Percentiles rank a stretch among this genome's conserved stretches.
Evolutionary conservation across 257 asterid genomes (phyloP).

Genomic region (Nemophila menziesii): DNA sequence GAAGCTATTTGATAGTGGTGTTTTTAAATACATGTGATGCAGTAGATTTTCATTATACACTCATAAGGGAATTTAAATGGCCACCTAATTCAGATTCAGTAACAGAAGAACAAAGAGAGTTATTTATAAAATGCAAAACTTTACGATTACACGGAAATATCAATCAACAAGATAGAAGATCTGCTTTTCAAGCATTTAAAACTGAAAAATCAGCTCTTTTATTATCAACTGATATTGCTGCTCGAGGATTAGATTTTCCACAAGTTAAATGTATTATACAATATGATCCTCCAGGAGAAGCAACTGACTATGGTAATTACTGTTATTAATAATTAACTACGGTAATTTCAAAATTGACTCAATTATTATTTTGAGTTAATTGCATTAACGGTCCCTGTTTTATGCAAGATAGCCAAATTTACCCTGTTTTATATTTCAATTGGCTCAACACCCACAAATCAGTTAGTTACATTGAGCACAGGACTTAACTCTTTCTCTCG

Average conservation of each 20-base stretch:
- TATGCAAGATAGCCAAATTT: too few species aligned
- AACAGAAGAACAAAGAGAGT: constrained; percentile 28
- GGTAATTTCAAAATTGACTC: too few species aligned
- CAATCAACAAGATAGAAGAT: constrained; percentile 76
- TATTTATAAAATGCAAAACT: constrained; percentile 63
- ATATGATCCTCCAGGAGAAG: constrained; percentile 99
- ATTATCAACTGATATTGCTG: constrained; percentile 84
- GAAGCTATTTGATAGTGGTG: constrained; percentile 88
- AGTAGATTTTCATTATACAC: constrained; percentile 79
- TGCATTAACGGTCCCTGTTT: too few species aligned
- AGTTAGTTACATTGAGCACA: too few species aligned
- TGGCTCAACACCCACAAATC: too few species aligned
- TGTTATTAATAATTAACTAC: too few species aligned
- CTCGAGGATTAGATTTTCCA: constrained; percentile 97
- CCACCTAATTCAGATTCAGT: constrained; percentile 33
- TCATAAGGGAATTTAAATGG: constrained; percentile 55
- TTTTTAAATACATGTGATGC: constrained; percentile 94
- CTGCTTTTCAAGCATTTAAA: constrained; percentile 69
- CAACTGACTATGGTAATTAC: constrained; percentile 96
- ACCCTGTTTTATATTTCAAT: too few species aligned
- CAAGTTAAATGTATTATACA: constrained; percentile 88
- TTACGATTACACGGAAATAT: constrained; percentile 80
- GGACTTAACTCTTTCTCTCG: too few species aligned
- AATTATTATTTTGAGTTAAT: too few species aligned
- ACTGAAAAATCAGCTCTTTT: constrained; percentile 80